These are phyloP conservation scores for Helotiales sp. DNA, from an alignment of 2,329 filamentous ascomycete genomes.

Conservation along the genomic window DNA sequence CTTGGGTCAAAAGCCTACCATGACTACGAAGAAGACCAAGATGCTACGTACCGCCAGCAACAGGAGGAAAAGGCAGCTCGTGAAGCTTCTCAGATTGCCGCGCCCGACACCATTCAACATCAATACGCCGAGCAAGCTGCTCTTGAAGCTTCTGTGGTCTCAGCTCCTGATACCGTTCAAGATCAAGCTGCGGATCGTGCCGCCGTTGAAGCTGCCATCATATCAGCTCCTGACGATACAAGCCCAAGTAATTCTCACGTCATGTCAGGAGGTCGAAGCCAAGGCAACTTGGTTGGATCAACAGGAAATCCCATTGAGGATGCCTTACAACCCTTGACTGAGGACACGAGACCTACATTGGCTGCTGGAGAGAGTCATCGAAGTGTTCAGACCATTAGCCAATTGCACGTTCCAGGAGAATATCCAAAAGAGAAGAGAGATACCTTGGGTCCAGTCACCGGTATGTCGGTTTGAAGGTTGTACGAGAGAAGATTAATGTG, in stretches of 20 bases:
- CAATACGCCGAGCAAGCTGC: slow-evolving; percentile 21
- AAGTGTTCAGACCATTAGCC: slow-evolving; percentile 30
- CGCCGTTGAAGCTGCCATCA: slow-evolving; percentile 15
- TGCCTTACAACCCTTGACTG: slow-evolving; percentile 18
- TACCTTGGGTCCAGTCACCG: not conserved
- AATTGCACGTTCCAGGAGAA: slow-evolving; percentile 36
- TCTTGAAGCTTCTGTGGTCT: slow-evolving; percentile 13
- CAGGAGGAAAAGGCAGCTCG: slow-evolving; percentile 22
- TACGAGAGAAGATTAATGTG: not conserved
- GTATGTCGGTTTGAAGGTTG: not conserved
- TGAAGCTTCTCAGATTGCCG: slow-evolving; percentile 28
- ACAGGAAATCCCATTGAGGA: slow-evolving; percentile 7
- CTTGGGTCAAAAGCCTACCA: slow-evolving; percentile 24
- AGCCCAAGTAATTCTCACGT: slow-evolving; percentile 3
- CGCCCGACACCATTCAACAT: slow-evolving; percentile 24
- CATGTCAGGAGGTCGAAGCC: slow-evolving; percentile 27
- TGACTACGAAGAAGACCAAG: slow-evolving; percentile 18
- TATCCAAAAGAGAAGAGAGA: slow-evolving; percentile 20
- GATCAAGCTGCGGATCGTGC: not conserved
- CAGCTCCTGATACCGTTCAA: slow-evolving; percentile 16
- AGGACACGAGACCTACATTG: slow-evolving; percentile 23
- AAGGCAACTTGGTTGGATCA: slow-evolving; percentile 12
- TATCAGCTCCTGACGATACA: slow-evolving; percentile 17
- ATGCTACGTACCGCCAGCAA: slow-evolving; percentile 17
- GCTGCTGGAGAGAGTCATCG: slow-evolving; percentile 28